phyloP scores from a whole-genome alignment of 371 early-diverging fungal genomes.

The Sporodiniella umbellata region DNA sequence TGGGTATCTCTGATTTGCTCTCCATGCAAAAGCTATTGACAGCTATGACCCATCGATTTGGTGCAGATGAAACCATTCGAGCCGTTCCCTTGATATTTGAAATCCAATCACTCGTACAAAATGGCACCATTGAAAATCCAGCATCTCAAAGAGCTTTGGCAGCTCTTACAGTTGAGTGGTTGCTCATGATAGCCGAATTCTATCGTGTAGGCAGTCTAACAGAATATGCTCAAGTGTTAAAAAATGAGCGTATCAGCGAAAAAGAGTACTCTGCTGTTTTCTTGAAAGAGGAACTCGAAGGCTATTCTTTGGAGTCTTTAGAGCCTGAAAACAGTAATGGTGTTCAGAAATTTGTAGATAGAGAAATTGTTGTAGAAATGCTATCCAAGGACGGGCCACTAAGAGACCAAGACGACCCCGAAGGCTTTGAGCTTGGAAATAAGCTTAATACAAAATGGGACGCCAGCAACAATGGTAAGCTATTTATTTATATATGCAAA shows the following conservation, averaged over 20 bases:
- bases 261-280: constrained; percentile 38
- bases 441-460: constrained; percentile 44
- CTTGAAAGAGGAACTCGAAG: constrained; percentile 8
- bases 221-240: constrained; percentile 28
- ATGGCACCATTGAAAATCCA: constrained; percentile 28
- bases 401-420: constrained; percentile 44
- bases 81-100: constrained; percentile 65
- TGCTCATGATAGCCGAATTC: constrained; percentile 37
- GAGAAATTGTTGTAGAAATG: constrained; percentile 33
- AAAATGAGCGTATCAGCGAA: constrained; percentile 26
- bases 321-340: constrained; percentile 21
- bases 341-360: constrained; percentile 28
- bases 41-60: constrained; percentile 52
- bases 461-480: constrained; percentile 27
- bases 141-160: constrained; percentile 57
- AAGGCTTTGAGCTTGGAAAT: constrained; percentile 42
- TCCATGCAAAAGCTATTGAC: constrained; percentile 52
- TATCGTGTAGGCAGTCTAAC: constrained; percentile 31
- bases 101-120: constrained; percentile 43
- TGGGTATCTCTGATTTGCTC: constrained; percentile 58
- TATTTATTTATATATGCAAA: too few relatives aligned
- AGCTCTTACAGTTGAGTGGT: constrained; percentile 54
- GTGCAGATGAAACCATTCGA: constrained; percentile 58
- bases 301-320: constrained; percentile 24
- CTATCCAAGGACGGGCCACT: constrained; percentile 39